Base-by-base conservation (phyloP, 1,139 yeast species). In the Hansenula anomala region DNA sequence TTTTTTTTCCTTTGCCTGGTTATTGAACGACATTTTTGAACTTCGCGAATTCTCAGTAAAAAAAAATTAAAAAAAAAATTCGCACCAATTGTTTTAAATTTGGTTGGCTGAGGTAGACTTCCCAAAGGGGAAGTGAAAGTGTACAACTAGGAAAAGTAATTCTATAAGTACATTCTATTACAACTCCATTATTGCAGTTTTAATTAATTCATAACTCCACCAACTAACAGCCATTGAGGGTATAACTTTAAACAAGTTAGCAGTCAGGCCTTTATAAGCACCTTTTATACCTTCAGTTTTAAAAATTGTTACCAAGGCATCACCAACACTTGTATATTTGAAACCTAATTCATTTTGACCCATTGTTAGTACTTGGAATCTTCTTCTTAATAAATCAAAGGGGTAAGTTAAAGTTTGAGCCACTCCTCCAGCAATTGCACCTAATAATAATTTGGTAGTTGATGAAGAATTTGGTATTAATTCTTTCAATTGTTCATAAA, bases 211-310 rank as follows among this genome's bases (percentile, higher is more conserved):
- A 61, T 85, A 90, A 45, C 86, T 78, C 43, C 86, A 67, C 96
- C 96, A 92, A 45, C 90, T 85, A 17, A 90, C 89, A 3, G 97
- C 97, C 92, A 90, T 90, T 9, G 94, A 81, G 0, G 97, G 97
- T 29, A 88, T 86, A 4, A 90, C 94, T 59, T 90, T 90, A 64
- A 88, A 81, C 57, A 90, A 69, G 56, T 90, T 90, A 3, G 97
- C 96, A 3, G 84, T 74, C 55, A 90, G 71, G 0, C 97, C 97
- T 57, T 83, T 86, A 66, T 88, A 90, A 30, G 92, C 78, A 2
- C 97, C 98, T 36, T 61, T 64, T 42, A 78, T 49, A 1, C 97
- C 97, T 60, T 90, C 97, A 15, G 70, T 66, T 44, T 66, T 69
- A 44, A 83, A 79, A 33, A 90, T 87, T 5, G 82, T 72, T 6